Conservation (phyloP, 441 rosid species). For the Theobroma grandiflorum region DNA sequence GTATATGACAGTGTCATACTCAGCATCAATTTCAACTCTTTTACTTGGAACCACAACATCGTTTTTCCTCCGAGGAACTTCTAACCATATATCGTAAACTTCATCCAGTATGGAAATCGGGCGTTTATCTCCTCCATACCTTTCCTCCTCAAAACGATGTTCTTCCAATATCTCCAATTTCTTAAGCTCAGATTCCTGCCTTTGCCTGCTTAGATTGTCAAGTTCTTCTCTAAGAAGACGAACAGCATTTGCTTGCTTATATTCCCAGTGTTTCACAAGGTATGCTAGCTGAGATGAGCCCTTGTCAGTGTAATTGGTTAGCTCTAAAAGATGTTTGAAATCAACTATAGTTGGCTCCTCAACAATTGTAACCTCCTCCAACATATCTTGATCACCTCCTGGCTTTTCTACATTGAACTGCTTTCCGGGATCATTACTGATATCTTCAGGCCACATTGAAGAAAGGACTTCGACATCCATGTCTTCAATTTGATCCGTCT, state of each 20-base stretch:
- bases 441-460: slow-evolving; percentile 99
- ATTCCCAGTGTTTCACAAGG: slow-evolving; percentile 89
- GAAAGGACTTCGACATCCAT: slow-evolving; percentile 86
- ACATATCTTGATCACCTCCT: slow-evolving; percentile 82
- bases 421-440: slow-evolving; percentile 71
- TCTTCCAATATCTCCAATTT: slow-evolving; percentile 86
- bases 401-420: slow-evolving; percentile 91
- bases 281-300: slow-evolving; percentile 88
- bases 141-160: slow-evolving; percentile 75
- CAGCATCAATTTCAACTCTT: slow-evolving; percentile 71
- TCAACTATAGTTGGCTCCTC: slow-evolving; percentile 71
- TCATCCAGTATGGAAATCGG: slow-evolving; percentile 70
- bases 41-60: slow-evolving; percentile 54
- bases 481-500: slow-evolving; percentile 70
- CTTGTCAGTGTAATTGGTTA: slow-evolving; percentile 64
- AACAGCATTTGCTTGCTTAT: slow-evolving; percentile 77
- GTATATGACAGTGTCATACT: slow-evolving; percentile 71
- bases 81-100: slow-evolving; percentile 53
- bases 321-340: slow-evolving; percentile 66
- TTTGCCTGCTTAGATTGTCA: slow-evolving; percentile 72
- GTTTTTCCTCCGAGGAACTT: slow-evolving; percentile 54
- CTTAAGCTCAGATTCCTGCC: slow-evolving; percentile 85
- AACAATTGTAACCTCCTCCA: slow-evolving; percentile 78
- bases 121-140: slow-evolving; percentile 59
- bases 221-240: slow-evolving; percentile 87